Base-by-base conservation (phyloP, 768 basidiomycete species). In the Cystoderma amianthinum region DNA sequence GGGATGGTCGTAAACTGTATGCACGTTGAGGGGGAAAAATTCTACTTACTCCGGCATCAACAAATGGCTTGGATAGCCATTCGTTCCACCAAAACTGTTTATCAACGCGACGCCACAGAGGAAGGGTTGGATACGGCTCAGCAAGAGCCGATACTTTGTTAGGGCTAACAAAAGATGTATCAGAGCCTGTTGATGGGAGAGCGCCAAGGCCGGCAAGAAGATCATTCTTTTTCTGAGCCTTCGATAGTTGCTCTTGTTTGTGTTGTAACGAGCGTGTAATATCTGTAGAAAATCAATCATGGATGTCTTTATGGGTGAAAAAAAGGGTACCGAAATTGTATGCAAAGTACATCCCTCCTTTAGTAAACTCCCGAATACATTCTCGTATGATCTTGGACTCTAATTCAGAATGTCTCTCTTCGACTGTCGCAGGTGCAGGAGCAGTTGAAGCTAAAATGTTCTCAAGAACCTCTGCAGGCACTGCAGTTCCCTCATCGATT, bases 21-120 rank as follows among this genome's bases (percentile, higher is more conserved):
- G 17, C 41, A 11, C 18, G 30, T 41, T 43, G 34, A 30, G 19
- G 20, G 16, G 41, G 18, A 32, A 13, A 33, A 32, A 12, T 20
- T 40, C 25, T 12, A 62, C 76, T 44, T 62, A 92, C 91, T 16
- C 93, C 92, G 34, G 83, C 82, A 46, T 97, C 90, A 28, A 91
- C 67, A 48, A 99, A 85, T 2, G 88, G 82, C 48, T 84, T 84
- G 19, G 78, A 72, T 43, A 98, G 71, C 72, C 80, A 81, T 52
- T 92, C 88, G 54, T 98, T 99, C 91, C 93, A 98, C 87, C 93
- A 98, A 58, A 90, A 98, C 32, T 86, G 82, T 36, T 75, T 73
- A 51, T 97, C 90, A 1, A 92, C 88, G 10, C 92, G 71, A 19
- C 92, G 74, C 93, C 95, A 97, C 3, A 97, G 71, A 0, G 96